A percentile compares a stretch with the other conserved stretches of the same genome.
Conservation (phyloP, 441 rosid species). For the Populus trichocarpa region DNA sequence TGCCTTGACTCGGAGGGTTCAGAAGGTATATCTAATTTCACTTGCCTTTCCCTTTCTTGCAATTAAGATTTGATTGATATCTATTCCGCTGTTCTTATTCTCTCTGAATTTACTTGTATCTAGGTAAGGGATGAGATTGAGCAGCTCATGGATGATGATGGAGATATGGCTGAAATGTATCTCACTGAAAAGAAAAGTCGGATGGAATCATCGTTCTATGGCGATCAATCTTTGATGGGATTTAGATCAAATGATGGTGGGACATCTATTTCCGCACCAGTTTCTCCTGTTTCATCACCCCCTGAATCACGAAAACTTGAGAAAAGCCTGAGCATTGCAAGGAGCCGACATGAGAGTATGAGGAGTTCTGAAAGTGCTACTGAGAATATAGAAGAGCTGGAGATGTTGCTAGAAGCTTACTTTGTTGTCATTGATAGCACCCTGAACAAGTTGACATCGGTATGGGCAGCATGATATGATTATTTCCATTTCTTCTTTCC, state of each 20-base stretch:
- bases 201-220: constrained; percentile 71
- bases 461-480: constrained; percentile 24
- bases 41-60: neutral
- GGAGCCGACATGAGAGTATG: constrained; percentile 92
- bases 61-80: constrained; percentile 2
- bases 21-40: constrained; percentile 51
- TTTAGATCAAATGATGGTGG: constrained; percentile 69
- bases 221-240: constrained; percentile 76
- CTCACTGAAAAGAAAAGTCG: constrained; percentile 93
- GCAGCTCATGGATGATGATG: constrained; percentile 99
- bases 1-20: constrained; percentile 92
- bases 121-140: constrained; percentile 98
- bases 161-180: constrained; percentile 99
- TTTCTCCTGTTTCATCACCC: constrained; percentile 91
- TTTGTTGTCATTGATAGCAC: constrained; percentile 96
- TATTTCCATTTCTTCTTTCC: constrained; percentile 2
- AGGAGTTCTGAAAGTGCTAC: constrained; percentile 73
- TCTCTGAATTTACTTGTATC: constrained; percentile 14
- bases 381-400: constrained; percentile 87
- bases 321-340: constrained; percentile 78
- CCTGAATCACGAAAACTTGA: constrained; percentile 78
- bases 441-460: constrained; percentile 92
- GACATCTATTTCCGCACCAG: constrained; percentile 80
- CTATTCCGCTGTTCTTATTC: neutral
- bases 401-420: constrained; percentile 99